Evolutionary conservation across 2,329 filamentous ascomycete genomes (phyloP), one percentile per base, ranked within the genome.

Genomic region (Claviceps sp.): DNA sequence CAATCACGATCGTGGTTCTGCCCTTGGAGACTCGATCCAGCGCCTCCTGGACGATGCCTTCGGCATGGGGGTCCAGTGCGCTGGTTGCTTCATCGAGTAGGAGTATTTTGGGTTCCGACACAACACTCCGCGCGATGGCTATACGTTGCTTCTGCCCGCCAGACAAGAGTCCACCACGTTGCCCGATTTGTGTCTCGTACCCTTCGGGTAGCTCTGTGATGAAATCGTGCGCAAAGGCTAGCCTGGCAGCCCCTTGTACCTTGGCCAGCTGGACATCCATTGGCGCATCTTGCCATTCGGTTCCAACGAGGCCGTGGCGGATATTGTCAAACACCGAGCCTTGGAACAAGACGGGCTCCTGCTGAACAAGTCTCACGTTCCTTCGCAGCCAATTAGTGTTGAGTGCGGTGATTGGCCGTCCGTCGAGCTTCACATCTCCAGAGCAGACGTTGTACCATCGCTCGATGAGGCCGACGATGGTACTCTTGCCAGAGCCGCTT

Each of bases 1-100:
- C 90, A 60, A 96, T 95, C 45, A 86, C 90, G 64, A 96, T 95
- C 3, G 90, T 96, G 0, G 90, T 96, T 66, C 90, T 93, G 62
- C 85, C 84, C 34, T 95, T 80, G 22, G 95, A 76, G 41, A 80
- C 81, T 58, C 79, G 81, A 5, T 80, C 79, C 2, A 96, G 75
- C 2, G 90, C 90, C 58, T 84, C 81, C 66, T 96, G 95, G 55
- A 96, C 90, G 2, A 95, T 78, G 0, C 89, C 94, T 67, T 96
- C 90, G 0, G 86, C 91, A 67, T 95, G 90, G 17, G 90, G 89
- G 63, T 96, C 90, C 14, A 96, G 77, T 0, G 90, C 90, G 7
- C 87, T 93, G 0, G 90, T 96, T 16, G 90, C 85, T 74, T 96
- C 91, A 64, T 96, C 90, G 1, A 96, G 78, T 53, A 96, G 91